phyloP scores from a whole-genome alignment of 257 asterid species.

The Solanum dulcamara region DNA sequence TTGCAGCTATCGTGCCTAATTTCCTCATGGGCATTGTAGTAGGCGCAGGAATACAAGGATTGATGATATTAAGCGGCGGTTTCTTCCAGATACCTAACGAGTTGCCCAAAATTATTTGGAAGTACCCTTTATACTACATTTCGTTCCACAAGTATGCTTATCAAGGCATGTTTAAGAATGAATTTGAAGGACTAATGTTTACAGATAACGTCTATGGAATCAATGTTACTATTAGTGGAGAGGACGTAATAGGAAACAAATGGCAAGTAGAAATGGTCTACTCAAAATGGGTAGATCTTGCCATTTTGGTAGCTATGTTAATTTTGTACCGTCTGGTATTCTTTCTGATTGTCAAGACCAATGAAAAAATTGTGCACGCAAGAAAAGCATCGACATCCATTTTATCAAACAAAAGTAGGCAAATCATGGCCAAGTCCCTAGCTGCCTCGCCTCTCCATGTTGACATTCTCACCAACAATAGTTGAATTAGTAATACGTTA shows the following conservation, averaged over 20 bases:
- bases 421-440: not conserved
- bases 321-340: not conserved
- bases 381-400: not conserved
- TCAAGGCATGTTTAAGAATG: constrained; percentile 28
- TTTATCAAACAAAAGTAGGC: not conserved
- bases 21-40: constrained; percentile 23
- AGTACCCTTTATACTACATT: constrained; percentile 18
- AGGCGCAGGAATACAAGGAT: constrained; percentile 24
- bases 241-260: not conserved
- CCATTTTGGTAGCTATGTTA: not conserved
- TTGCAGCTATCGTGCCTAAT: constrained; percentile 21
- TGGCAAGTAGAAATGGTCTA: constrained; percentile 1
- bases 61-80: constrained; percentile 22
- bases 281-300: constrained; percentile 3
- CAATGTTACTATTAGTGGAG: not conserved
- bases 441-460: not conserved
- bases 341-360: not conserved
- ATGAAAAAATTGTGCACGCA: not conserved
- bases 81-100: constrained; percentile 19
- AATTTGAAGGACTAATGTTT: constrained; percentile 11
- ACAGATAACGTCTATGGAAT: not conserved
- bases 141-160: constrained; percentile 22
- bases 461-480: not conserved
- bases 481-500: not conserved
- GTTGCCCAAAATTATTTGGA: constrained; percentile 13